Conservation (phyloP, 345 rosid species). For the Raphanus raphanistrum region DNA sequence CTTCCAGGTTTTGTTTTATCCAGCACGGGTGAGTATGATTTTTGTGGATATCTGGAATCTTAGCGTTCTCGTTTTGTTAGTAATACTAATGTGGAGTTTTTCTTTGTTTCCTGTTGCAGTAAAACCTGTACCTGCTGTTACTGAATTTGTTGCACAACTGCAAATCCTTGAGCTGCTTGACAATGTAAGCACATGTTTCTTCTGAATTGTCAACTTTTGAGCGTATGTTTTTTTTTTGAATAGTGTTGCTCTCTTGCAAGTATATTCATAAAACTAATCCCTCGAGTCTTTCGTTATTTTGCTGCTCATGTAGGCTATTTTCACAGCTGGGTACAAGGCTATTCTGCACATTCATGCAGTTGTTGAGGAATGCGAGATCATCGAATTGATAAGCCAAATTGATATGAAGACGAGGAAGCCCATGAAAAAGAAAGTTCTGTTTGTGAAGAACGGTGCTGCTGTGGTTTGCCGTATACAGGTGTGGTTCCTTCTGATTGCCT, state of each 20-base stretch:
- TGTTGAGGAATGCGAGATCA: conserved; percentile 94
- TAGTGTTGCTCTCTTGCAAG: not conserved
- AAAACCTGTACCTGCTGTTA: conserved; percentile 61
- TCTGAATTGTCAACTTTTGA: not conserved
- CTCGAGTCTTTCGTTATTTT: not conserved
- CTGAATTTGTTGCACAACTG: conserved; percentile 84
- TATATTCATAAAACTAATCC: not conserved
- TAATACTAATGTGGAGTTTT: conserved; percentile 4
- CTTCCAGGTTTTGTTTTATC: conserved; percentile 86
- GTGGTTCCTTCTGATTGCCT: not conserved
- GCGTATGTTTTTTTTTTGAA: not conserved
- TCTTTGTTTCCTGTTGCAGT: conserved; percentile 51
- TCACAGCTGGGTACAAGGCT: conserved; percentile 97
- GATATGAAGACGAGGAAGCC: conserved; percentile 87
- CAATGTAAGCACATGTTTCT: conserved; percentile 51
- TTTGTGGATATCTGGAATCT: conserved; percentile 10
- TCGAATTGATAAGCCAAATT: conserved; percentile 73
- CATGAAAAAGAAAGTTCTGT: conserved; percentile 73
- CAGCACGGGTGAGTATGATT: conserved; percentile 60
- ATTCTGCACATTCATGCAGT: conserved; percentile 89
- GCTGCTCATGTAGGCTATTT: conserved; percentile 67
- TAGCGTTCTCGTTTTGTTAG: not conserved
- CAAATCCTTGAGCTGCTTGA: conserved; percentile 92
- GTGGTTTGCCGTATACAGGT: conserved; percentile 88
- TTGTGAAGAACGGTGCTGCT: conserved; percentile 85